Evolutionary conservation across 2,329 filamentous ascomycete species (phyloP), one percentile per base, ranked within the genome.

Genomic region (Aspergillus niger): DNA sequence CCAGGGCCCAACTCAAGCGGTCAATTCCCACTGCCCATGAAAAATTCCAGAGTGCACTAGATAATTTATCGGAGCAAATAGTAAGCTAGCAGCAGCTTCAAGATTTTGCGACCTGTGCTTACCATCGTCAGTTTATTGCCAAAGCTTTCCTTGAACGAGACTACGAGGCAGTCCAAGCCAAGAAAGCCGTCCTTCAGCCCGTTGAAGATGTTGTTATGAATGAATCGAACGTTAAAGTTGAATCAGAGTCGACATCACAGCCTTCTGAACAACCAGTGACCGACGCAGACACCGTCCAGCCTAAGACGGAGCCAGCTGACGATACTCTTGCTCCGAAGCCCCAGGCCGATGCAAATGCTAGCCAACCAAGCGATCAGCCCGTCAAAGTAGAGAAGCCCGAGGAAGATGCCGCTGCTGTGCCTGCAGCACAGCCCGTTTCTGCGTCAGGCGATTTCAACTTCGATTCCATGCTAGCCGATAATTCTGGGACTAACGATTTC

Each of bases 101-200:
- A 24, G n/a, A 30, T 30, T 30, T n/a, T 24, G 28, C 26, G 39
- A 22, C 4, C 15, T n/a, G 47, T 20, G 54, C 62, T 62, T 24
- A 63, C 32, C 48, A 26, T 50, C 24, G 30, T 39, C 60, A 79
- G 77, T 78, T 78, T 50, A 75, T 79, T 47, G 77, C 77, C 32
- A 79, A 79, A 63, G 73, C 77, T 1, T 76, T 78, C 53, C 63
- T 79, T 15, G 77, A 79, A 67, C 73, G 69, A 59, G 77, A 79
- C 56, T 79, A 79, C 55, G 73, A 78, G 48, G 70, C 68, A 17
- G 65, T 77, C 43, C 69, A 69, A 59, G 73, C 73, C 5, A 71
- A 66, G 26, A 76, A 73, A 52, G 61, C 67, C 22, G 67, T 67
- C n/a, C 62, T 69, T n/a, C 64, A 66, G 36, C 63, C 64, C 32